A percentile compares a stretch with the other conserved stretches of the same genome.
Conservation (phyloP, 345 rosid genomes). For the Gossypium anomalum region DNA sequence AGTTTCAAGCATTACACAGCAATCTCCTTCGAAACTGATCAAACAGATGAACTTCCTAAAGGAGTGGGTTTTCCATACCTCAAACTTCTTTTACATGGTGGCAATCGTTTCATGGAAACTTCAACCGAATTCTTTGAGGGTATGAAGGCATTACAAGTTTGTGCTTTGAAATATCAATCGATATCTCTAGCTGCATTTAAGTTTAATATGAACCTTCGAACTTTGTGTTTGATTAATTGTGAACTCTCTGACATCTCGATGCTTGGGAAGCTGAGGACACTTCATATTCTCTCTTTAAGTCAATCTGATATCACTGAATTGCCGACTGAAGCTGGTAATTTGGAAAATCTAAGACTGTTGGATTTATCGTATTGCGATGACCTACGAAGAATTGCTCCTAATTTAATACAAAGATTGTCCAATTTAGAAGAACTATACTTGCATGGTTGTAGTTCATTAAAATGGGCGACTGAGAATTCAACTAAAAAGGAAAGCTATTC, state of each 20-base stretch:
- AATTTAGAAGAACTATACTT: slow-evolving; percentile 3
- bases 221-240: not conserved
- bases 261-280: not conserved
- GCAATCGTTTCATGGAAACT: not conserved
- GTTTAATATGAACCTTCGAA: not conserved
- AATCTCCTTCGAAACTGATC: not conserved
- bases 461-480: not conserved
- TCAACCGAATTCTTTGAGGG: not conserved
- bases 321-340: not conserved
- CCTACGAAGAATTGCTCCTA: not conserved
- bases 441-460: not conserved
- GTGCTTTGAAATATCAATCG: rapidly evolving
- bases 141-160: not conserved
- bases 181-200: not conserved
- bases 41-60: not conserved
- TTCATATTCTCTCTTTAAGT: not conserved
- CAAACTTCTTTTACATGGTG: not conserved
- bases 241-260: not conserved
- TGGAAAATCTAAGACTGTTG: not conserved
- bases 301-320: not conserved
- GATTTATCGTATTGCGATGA: not conserved
- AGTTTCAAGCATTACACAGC: not conserved
- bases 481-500: not conserved
- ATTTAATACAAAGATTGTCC: not conserved
- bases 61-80: not conserved